Conservation (phyloP, 768 basidiomycete genomes). For the Hygrophorus russula region DNA sequence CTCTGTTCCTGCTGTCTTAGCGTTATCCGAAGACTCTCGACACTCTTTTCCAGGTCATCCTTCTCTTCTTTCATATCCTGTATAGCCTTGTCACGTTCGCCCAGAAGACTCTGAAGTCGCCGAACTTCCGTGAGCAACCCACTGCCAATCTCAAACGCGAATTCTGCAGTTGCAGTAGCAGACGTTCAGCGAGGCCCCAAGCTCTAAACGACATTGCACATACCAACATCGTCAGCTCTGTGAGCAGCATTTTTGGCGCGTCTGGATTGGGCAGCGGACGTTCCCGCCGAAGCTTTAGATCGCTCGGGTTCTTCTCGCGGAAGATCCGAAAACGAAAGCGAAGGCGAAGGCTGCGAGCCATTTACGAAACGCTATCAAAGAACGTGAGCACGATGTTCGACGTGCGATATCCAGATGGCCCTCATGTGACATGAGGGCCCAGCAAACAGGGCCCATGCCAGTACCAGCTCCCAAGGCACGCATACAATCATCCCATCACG, state of each 20-base stretch:
- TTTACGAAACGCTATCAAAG: conserved; percentile 27
- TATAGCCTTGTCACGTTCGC: conserved; percentile 86
- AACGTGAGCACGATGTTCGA: background rate
- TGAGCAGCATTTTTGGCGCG: conserved; percentile 89
- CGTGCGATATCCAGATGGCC: background rate
- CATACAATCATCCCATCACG: background rate
- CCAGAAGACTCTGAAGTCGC: conserved; percentile 80
- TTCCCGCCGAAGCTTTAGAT: conserved; percentile 43
- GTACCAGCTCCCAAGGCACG: background rate
- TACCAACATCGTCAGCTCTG: conserved; percentile 81
- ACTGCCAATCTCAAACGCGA: conserved; percentile 96
- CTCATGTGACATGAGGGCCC: too few species aligned
- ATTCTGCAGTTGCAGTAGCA: conserved; percentile 47
- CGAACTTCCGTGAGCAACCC: conserved; percentile 86
- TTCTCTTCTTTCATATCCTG: conserved; percentile 89
- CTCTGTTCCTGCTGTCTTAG: conserved; percentile 75
- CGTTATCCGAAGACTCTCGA: conserved; percentile 63
- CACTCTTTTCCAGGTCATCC: conserved; percentile 72
- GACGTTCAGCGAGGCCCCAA: conserved; percentile 1
- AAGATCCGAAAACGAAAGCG: conserved; percentile 34
- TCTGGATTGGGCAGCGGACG: conserved; percentile 78
- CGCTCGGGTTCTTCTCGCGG: conserved; percentile 55
- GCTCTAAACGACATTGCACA: conserved; percentile 21
- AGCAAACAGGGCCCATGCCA: too few species aligned
- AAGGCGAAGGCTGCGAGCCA: conserved; percentile 37